Base-by-base conservation (phyloP, 805 yeast genomes). In the Saccharomycopsis synnaedendra region DNA sequence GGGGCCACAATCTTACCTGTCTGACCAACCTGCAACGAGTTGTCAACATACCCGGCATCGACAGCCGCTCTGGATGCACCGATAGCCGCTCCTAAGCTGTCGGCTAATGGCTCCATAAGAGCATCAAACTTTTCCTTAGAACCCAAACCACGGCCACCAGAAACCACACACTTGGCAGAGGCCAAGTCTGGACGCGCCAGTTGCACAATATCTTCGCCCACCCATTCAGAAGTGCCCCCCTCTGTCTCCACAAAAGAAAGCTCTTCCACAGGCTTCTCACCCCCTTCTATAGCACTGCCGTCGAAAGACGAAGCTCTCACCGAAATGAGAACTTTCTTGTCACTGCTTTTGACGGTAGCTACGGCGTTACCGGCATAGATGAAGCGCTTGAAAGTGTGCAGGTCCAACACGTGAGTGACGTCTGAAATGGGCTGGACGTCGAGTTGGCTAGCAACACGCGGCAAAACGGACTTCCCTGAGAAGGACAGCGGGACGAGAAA, bases 1-100 rank as follows among this genome's bases (percentile, higher is more conserved):
- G 98, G 98, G 5, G 97, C 97, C 34, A 93, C 94, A 47, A 89
- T 89, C 65, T 93, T 93, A 57, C 98, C 98, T 6, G 98, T 90
- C 68, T 90, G 98, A 47, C 98, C 98, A 53, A 90, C 89, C 67
- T 90, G 98, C 58, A 90, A 74, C 5, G 97, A 88, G 68, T 90
- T 93, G 61, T 93, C 97, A 61, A 95, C 88, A 63, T 77, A 88
- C 0, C 97, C 97, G 41, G 94, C 74, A 66, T 90, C 98, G 29
- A 93, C 98, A 34, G 97, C 98, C 19, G 97, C 97, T 64, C 98
- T 80, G 5, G 96, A 86, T 3, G 97, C 97, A 59, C 98, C 98
- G 44, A 90, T 82, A 47, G 95, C 97, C 2, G 97, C 98, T 48
- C 80, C 75, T 50, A 90, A 68, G 51, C 83, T 74, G 49, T 78